Evolutionary conservation across 257 asterid species (phyloP).

Genomic region (Ligustrum vulgare): DNA sequence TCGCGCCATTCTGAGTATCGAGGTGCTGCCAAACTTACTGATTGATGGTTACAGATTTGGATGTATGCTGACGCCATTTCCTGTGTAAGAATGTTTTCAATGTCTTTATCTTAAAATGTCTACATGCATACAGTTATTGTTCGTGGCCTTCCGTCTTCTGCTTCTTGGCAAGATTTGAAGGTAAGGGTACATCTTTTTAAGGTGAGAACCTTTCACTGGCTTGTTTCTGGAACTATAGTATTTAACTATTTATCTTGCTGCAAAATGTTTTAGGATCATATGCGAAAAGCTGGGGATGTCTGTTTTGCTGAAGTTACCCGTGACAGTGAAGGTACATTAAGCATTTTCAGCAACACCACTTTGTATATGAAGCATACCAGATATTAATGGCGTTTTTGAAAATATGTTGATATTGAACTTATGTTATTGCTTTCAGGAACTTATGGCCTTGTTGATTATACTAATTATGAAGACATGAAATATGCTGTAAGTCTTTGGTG

Average conservation of each 20-base stretch:
- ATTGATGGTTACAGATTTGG: not conserved
- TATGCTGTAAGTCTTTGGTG: slow-evolving; percentile 71
- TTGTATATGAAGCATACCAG: not conserved
- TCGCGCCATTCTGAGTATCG: slow-evolving; percentile 96
- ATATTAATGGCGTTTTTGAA: not conserved
- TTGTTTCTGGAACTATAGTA: slow-evolving; percentile 11
- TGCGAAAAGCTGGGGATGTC: slow-evolving; percentile 99
- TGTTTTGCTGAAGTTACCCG: slow-evolving; percentile 98
- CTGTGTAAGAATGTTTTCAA: slow-evolving; percentile 5
- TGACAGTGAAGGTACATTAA: slow-evolving; percentile 82
- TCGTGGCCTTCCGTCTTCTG: slow-evolving; percentile 97
- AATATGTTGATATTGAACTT: not conserved
- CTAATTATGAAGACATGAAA: slow-evolving; percentile 90
- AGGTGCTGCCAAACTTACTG: slow-evolving; percentile 43
- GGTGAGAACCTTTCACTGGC: not conserved
- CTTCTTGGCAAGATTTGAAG: slow-evolving; percentile 99
- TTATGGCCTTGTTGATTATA: slow-evolving; percentile 90
- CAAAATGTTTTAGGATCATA: slow-evolving; percentile 77
- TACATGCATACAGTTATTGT: slow-evolving; percentile 58
- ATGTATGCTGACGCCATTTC: not conserved
- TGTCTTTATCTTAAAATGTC: slow-evolving; percentile 5
- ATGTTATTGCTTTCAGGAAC: slow-evolving; percentile 59
- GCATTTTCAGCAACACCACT: slow-evolving; percentile 5
- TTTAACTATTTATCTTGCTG: not conserved
- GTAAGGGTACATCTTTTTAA: slow-evolving; percentile 35